Evolutionary conservation across 2,329 filamentous ascomycete species (phyloP), one percentile per base, ranked within the genome.

Genomic region (Arthroderma sp.): DNA sequence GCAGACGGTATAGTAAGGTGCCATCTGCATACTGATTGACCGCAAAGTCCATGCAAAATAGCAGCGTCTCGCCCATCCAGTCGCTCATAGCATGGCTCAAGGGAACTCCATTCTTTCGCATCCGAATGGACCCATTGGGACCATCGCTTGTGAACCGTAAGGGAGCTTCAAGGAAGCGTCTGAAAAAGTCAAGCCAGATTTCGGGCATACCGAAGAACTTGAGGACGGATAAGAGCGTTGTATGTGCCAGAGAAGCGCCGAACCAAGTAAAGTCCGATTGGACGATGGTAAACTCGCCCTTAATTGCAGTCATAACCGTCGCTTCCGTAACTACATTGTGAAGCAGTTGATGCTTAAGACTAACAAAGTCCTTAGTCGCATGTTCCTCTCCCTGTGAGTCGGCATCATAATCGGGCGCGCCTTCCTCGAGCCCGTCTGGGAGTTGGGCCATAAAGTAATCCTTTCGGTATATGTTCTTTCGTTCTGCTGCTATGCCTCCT

Each of bases 21-120:
- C 77, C 77, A 4, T 63, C 49, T 0, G 78, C 77, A 1, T 64
- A 60, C 47, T 74, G 70, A 46, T 81, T 82, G 45, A 83, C 70
- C 0, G 77, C 68, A 53, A 77, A 78, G 54, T 83, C 80, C 51
- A 83, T 71, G 48, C 74, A 78, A 53, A 83, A 83, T 0, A 83
- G 61, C 0, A 79, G 62, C 0, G 68, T 61, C 55, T 83, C 80
- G 0, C 76, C 73, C 44, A 82, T 72, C 6, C 75, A 62, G 31
- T 77, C 71, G 22, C 74, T 78, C 1, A 83, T 63, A 0, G 70
- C 63, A 53, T 82, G 75, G 4, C 72, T 73, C 41, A 77, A 72
- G 0, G 79, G 78, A 1, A 77, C 69, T 5, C 79, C 78, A 10
- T 75, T 68, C 44, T 66, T 69, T 6, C 79, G 69, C 5, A 60